Conservation (phyloP, 768 basidiomycete genomes). For the Collybiopsis confluens region DNA sequence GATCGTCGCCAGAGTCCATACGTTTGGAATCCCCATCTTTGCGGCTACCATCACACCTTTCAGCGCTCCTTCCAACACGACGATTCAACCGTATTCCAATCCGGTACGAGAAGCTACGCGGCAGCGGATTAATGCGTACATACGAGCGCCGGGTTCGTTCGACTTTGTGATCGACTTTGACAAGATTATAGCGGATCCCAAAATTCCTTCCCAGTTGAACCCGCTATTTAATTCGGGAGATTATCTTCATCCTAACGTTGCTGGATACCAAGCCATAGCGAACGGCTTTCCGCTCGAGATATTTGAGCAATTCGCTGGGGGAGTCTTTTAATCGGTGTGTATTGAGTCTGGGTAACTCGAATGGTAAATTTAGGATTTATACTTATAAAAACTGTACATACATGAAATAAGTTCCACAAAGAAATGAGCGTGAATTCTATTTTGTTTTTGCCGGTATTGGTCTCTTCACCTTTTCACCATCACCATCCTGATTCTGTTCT, state of each 20-base stretch:
- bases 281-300: conserved; percentile 35
- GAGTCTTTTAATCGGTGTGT: too few relatives aligned
- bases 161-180: conserved; percentile 48
- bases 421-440: too few relatives aligned
- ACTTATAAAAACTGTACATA: too few relatives aligned
- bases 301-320: conserved; percentile 27
- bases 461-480: too few relatives aligned
- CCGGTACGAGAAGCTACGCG: conserved; percentile 36
- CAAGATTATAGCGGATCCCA: conserved; percentile 33
- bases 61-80: conserved; percentile 24
- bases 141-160: conserved; percentile 36
- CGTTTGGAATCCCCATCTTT: conserved; percentile 39
- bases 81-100: conserved; percentile 32
- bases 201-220: conserved; percentile 30
- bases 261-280: conserved; percentile 40
- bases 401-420: too few relatives aligned
- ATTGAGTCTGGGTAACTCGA: too few relatives aligned
- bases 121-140: conserved; percentile 39
- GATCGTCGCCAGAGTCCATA: conserved; percentile 37
- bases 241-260: conserved; percentile 43
- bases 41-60: conserved; percentile 48
- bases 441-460: too few relatives aligned
- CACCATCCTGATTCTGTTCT: too few relatives aligned
- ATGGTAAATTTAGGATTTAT: too few relatives aligned
- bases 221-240: conserved; percentile 40